Conservation (phyloP, 2,329 filamentous ascomycete species). For the Colletotrichum limetticola region DNA sequence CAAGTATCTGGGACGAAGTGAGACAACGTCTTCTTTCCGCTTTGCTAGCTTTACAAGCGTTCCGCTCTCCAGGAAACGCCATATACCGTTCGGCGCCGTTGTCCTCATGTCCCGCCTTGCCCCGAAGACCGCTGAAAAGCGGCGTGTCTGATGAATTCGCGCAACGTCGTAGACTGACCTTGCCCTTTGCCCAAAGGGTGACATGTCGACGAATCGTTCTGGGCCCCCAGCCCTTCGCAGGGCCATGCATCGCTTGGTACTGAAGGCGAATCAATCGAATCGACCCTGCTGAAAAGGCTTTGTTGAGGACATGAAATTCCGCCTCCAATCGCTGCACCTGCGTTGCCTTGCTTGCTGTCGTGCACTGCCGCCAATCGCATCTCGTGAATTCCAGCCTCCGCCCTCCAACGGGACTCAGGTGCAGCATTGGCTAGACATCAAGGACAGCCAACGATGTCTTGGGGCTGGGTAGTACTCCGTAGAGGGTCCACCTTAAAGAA, state of each 20-base stretch:
- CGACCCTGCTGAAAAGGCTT: not conserved
- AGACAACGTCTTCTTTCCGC: slow-evolving; percentile 13
- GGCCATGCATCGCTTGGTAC: not conserved
- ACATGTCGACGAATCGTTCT: not conserved
- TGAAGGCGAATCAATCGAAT: not conserved
- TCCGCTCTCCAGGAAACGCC: not conserved
- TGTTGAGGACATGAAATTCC: not conserved
- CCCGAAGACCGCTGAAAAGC: not conserved
- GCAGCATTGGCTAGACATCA: not conserved
- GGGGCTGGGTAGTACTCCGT: not conserved
- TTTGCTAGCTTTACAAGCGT: not conserved
- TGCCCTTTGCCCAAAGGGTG: not conserved
- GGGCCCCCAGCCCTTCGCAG: not conserved
- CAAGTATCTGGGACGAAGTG: not conserved
- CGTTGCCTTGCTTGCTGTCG: not conserved
- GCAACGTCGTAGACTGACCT: not conserved
- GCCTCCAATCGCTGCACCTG: not conserved
- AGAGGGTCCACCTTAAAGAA: not conserved
- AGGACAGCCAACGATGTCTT: not conserved
- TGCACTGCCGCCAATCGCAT: slow-evolving; percentile 1
- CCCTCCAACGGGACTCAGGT: not conserved
- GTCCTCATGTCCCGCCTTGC: not conserved
- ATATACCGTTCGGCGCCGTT: not conserved
- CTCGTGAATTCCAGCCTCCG: not conserved
- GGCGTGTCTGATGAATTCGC: not conserved